A percentile compares a stretch with the other conserved stretches of the same genome.
phyloP scores from a whole-genome alignment of 257 asterid species.

The Plantago elongata region DNA sequence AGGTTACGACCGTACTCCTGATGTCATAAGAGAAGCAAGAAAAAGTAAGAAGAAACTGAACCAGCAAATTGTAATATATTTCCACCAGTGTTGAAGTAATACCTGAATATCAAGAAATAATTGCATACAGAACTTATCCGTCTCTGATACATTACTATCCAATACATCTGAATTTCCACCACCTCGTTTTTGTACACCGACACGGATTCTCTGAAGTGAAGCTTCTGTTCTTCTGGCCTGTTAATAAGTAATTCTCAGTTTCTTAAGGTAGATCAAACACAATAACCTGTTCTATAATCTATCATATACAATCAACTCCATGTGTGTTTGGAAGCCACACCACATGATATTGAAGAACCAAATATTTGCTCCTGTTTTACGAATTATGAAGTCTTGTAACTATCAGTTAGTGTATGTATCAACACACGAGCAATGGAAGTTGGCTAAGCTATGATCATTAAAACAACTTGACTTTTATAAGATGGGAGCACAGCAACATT shows the following conservation, averaged over 20 bases:
- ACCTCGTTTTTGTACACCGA: conserved; percentile 88
- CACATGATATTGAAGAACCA: no score
- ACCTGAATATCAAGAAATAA: conserved; percentile 95
- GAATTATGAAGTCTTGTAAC: no score
- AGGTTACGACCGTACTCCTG: conserved; percentile 92
- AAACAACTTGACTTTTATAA: no score
- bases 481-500: no score
- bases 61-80: conserved; percentile 12
- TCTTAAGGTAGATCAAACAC: conserved; percentile 9
- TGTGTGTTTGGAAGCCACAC: no score
- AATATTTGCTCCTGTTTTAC: no score
- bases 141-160: conserved; percentile 75
- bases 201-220: conserved; percentile 90
- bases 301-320: background rate
- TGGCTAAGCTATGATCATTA: no score
- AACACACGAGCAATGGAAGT: no score
- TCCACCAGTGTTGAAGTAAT: background rate
- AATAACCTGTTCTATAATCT: background rate
- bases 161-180: conserved; percentile 95
- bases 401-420: no score
- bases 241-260: conserved; percentile 20
- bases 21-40: conserved; percentile 8
- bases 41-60: background rate
- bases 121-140: conserved; percentile 94
- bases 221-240: conserved; percentile 93